Evolutionary conservation across 1,284 basidiomycete species (phyloP), one percentile per base, ranked within the genome.

Genomic region (Tetrapyrgos nigripes): DNA sequence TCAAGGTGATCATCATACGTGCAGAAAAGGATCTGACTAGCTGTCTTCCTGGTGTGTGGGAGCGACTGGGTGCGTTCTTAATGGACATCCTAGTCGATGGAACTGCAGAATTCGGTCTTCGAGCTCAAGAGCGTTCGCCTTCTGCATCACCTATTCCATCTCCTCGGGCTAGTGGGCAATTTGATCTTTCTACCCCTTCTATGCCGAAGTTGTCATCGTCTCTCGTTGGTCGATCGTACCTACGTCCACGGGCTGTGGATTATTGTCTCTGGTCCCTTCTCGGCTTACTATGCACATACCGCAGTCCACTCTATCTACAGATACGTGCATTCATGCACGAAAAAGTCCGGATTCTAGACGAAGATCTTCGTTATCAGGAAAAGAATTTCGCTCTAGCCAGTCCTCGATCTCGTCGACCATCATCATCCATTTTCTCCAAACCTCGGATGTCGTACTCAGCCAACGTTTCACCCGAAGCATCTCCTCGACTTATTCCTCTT

Each of bases 241-340:
- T 71, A 60, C 69, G 71, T 33, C 87, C 87, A 3, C 79, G 87
- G 28, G 73, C 88, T 33, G 76, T 91, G 3, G 92, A 94, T 69
- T 92, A 91, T 68, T 76, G 87, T 33, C 77, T 88, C 27, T 93
- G 91, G 91, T 91, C 89, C 1, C 68, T 88, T 27, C 76, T 91
- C 43, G 89, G 93, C 66, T 80, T 91, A 54, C 68, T 91, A 5
- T 87, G 84, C 59, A 78, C 87, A 0, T 83, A 84, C 63, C 82
- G 85, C 21, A 86, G 76, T 31, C 89, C 91, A 0, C 76, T 94
- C 17, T 75, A 83, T 53, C 73, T 91, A 13, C 87, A 90, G 60
- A 76, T 92, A 69, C 84, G 87, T 17, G 73, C 84, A 2, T 83
- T 87, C 57, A 79, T 86, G 26, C 83, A 86, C 62, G 86, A 88